phyloP scores from a whole-genome alignment of 768 basidiomycete species.

The Rhizopogon vulgaris region DNA sequence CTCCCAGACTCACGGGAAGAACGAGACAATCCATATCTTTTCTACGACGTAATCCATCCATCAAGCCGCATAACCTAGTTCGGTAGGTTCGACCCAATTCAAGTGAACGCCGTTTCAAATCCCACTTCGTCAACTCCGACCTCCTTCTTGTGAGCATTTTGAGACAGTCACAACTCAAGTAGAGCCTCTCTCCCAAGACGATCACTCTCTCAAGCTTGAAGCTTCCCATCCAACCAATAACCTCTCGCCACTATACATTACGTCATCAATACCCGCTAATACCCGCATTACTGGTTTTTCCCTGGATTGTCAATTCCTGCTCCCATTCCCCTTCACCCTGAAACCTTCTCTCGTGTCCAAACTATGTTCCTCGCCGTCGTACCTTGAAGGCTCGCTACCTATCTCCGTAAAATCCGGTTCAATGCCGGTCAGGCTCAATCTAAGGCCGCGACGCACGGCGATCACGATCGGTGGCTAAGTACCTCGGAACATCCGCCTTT shows the following conservation, averaged over 20 bases:
- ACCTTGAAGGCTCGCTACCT: neutral
- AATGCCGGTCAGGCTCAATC: slow-evolving; percentile 2
- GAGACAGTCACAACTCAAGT: neutral
- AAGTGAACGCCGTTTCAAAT: slow-evolving; percentile 19
- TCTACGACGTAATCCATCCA: slow-evolving; percentile 4
- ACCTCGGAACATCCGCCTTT: neutral
- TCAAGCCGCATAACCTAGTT: neutral
- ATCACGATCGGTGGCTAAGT: slow-evolving; percentile 1
- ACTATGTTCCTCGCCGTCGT: neutral
- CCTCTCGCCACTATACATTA: no score
- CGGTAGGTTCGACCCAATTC: slow-evolving; percentile 1
- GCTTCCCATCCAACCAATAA: no score
- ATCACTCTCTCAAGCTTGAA: no score
- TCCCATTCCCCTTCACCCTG: neutral
- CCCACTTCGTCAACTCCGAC: slow-evolving; percentile 8
- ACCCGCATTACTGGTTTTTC: no score
- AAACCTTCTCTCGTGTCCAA: neutral
- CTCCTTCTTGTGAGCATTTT: neutral
- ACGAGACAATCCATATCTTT: neutral
- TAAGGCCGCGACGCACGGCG: neutral
- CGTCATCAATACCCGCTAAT: no score
- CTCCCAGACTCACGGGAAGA: neutral
- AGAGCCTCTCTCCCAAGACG: neutral
- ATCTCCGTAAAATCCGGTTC: slow-evolving; percentile 5
- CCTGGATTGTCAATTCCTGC: no score